Evolutionary conservation across 768 basidiomycete species (phyloP).

Genomic region (Hericium erinaceus): DNA sequence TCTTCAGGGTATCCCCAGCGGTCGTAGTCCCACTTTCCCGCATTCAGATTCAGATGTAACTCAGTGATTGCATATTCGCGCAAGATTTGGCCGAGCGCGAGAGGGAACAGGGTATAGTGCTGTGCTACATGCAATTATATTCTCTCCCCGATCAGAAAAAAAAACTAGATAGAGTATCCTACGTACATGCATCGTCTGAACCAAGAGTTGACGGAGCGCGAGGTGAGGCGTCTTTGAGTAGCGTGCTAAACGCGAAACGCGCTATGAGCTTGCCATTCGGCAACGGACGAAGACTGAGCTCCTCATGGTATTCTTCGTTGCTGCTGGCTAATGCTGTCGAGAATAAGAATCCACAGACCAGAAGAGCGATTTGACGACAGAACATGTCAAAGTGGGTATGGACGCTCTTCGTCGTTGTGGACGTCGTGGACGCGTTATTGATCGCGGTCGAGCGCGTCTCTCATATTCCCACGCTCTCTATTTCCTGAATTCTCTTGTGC

Average conservation of each 20-base stretch:
- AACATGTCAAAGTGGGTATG: no score
- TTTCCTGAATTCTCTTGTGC: no score
- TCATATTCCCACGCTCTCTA: no score
- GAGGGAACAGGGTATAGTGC: conserved; percentile 82
- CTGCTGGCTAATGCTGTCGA: no score
- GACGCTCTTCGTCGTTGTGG: no score
- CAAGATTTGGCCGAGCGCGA: conserved; percentile 80
- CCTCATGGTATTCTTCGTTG: conserved; percentile 44
- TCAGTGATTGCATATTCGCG: conserved; percentile 81
- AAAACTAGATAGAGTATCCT: conserved; percentile 3
- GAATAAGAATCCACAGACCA: no score
- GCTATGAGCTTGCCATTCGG: conserved; percentile 77
- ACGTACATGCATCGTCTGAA: conserved; percentile 38
- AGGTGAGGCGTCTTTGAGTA: conserved; percentile 43
- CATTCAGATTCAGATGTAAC: conserved; percentile 81
- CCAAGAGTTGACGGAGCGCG: conserved; percentile 44
- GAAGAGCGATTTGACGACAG: no score
- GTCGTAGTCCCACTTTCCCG: conserved; percentile 87
- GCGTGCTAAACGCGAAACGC: conserved; percentile 70
- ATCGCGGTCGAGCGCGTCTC: no score
- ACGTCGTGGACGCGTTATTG: no score
- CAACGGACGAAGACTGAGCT: conserved; percentile 49
- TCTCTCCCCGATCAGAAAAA: no score
- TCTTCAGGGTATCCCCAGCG: conserved; percentile 78
- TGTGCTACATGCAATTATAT: conserved; percentile 42